Percentiles rank a stretch among this genome's conserved stretches.
Evolutionary conservation across 768 basidiomycete genomes (phyloP).

Genomic region (Candolleomyces eurysporus): DNA sequence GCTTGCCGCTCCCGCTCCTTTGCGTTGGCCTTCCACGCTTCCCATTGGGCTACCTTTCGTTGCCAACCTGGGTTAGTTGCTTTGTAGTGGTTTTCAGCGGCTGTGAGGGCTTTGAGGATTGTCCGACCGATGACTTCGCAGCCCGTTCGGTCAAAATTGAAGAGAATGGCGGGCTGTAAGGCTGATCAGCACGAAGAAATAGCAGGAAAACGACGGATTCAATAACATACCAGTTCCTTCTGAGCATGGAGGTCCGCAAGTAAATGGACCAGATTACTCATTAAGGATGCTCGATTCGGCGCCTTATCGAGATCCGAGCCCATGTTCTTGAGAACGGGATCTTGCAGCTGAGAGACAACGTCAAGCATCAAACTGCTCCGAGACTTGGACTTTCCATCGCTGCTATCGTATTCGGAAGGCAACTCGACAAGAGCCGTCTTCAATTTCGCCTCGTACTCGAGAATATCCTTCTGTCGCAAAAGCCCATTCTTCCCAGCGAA

Average conservation of each 20-base stretch:
- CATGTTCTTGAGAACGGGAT: conserved; percentile 20
- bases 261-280: conserved; percentile 46
- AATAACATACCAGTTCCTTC: conserved; percentile 50
- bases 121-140: conserved; percentile 53
- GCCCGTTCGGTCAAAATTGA: conserved; percentile 58
- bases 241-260: conserved; percentile 55
- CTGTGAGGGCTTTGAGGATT: conserved; percentile 34
- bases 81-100: conserved; percentile 52
- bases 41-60: conserved; percentile 48
- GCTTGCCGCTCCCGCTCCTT: conserved; percentile 49
- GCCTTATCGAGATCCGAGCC: conserved; percentile 21
- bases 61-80: conserved; percentile 44
- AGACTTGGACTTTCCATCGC: conserved; percentile 13
- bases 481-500: conserved; percentile 36
- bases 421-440: conserved; percentile 42
- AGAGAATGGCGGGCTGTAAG: conserved; percentile 61
- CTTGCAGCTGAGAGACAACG: conserved; percentile 41
- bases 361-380: conserved; percentile 28
- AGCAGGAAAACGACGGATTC: not conserved
- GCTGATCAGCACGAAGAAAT: not conserved
- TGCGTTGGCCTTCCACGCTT: conserved; percentile 43
- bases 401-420: conserved; percentile 34
- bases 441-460: conserved; percentile 54
- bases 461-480: conserved; percentile 58
- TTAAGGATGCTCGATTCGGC: conserved; percentile 32